These are phyloP conservation scores for Macroventuria anomochaeta DNA, from an alignment of 2,329 filamentous ascomycete genomes.

Conservation along the genomic window DNA sequence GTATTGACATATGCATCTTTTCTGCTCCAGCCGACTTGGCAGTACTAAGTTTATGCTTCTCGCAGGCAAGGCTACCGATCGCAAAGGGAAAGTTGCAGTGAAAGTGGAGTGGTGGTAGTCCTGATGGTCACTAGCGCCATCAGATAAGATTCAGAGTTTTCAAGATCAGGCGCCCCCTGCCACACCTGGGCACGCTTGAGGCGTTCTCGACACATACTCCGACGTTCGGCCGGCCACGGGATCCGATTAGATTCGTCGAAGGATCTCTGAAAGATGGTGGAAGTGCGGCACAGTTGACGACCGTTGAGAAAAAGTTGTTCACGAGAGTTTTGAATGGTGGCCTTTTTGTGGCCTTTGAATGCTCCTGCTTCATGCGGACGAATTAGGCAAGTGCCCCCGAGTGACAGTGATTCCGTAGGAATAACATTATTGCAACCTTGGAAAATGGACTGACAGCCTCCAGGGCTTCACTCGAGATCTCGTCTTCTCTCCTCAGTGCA, in stretches of 20 bases:
- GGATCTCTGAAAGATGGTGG: background rate
- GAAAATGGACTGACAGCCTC: too few relatives aligned
- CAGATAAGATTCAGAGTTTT: slow-evolving; percentile 15
- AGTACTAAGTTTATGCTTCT: background rate
- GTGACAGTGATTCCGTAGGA: background rate
- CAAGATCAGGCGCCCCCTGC: background rate
- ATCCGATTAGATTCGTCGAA: background rate
- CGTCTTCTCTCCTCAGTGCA: background rate
- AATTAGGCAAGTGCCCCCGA: background rate
- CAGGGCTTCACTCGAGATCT: background rate
- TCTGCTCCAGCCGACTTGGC: slow-evolving; percentile 8
- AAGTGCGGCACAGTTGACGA: background rate
- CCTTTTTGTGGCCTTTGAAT: background rate
- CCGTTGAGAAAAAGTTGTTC: background rate
- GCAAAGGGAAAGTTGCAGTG: slow-evolving; percentile 7
- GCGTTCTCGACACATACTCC: background rate
- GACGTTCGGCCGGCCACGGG: background rate
- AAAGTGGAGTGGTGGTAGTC: slow-evolving; percentile 3
- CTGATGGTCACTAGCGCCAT: slow-evolving; percentile 5
- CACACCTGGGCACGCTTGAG: background rate
- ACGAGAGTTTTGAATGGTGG: background rate
- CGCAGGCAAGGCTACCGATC: background rate
- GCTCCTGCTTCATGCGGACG: background rate
- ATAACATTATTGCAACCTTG: background rate
- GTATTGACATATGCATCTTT: background rate